phyloP scores from a whole-genome alignment of 2,329 filamentous ascomycete species.

The Trichoderma pleuroti region DNA sequence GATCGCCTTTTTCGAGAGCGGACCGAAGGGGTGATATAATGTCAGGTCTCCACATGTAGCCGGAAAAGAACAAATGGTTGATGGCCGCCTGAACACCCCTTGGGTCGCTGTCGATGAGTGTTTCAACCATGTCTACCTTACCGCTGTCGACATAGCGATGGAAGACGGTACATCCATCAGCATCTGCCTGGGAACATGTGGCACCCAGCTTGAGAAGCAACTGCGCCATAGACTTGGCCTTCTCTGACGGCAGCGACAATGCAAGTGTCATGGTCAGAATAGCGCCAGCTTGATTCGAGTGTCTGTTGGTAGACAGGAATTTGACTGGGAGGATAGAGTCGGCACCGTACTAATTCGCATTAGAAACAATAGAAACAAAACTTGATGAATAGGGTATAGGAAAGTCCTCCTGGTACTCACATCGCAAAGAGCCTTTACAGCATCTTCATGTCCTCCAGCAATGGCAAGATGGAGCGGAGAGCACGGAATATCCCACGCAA shows the following conservation, averaged over 20 bases:
- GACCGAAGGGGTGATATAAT: constrained; percentile 52
- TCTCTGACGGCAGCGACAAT: constrained; percentile 57
- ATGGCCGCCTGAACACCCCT: constrained; percentile 60
- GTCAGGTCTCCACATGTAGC: constrained; percentile 31
- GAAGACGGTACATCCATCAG: constrained; percentile 60
- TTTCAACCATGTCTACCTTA: constrained; percentile 46
- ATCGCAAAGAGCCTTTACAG: constrained; percentile 65
- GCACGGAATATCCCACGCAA: constrained; percentile 75
- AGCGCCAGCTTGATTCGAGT: constrained; percentile 47
- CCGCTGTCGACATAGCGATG: constrained; percentile 58
- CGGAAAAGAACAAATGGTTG: constrained; percentile 56
- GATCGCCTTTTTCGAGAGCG: constrained; percentile 54
- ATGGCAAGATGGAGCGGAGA: constrained; percentile 79
- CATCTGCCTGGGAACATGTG: constrained; percentile 68
- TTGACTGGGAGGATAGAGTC: constrained; percentile 75
- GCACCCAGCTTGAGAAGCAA: constrained; percentile 68
- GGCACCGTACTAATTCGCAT: constrained; percentile 60
- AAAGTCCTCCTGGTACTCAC: constrained; percentile 33
- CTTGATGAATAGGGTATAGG: not conserved
- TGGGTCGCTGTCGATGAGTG: constrained; percentile 54
- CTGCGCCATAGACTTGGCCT: constrained; percentile 62
- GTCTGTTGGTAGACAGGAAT: constrained; percentile 43
- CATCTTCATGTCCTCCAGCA: constrained; percentile 63
- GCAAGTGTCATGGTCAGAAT: constrained; percentile 70
- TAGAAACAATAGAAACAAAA: not conserved